A percentile compares a stretch with the other conserved stretches of the same genome.
Conservation (phyloP, 805 yeast species). For the Barnettozyma populi region DNA sequence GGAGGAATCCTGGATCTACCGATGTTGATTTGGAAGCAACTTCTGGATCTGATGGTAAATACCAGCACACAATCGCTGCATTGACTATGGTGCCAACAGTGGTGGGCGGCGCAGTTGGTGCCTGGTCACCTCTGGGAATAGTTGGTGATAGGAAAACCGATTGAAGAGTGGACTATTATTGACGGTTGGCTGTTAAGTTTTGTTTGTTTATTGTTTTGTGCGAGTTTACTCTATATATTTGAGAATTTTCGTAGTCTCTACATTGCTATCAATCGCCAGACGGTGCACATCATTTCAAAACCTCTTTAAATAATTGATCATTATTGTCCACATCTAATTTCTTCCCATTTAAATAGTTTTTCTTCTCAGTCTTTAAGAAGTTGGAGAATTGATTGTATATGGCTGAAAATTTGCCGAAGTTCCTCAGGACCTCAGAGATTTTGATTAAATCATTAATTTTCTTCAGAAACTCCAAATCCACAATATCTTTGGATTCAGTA, state of each 20-base stretch:
- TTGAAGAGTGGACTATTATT: neutral
- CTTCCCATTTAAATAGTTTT: conserved; percentile 28
- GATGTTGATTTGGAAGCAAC: conserved; percentile 16
- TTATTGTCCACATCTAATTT: conserved; percentile 14
- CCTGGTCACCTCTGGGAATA: conserved; percentile 33
- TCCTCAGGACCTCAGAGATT: conserved; percentile 48
- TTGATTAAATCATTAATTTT: conserved; percentile 44
- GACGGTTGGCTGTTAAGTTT: neutral
- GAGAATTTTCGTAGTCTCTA: neutral
- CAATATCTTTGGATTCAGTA: conserved; percentile 25
- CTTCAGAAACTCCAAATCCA: conserved; percentile 32
- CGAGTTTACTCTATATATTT: no score
- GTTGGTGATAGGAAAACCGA: neutral
- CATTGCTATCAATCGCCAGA: neutral
- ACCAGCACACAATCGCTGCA: conserved; percentile 32
- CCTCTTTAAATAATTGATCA: conserved; percentile 19
- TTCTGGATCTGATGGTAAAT: conserved; percentile 8
- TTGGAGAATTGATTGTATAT: conserved; percentile 44
- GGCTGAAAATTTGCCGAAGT: conserved; percentile 44
- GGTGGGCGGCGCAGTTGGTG: conserved; percentile 55
- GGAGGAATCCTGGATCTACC: conserved; percentile 17
- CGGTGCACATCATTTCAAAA: conserved; percentile 1
- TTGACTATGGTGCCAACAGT: conserved; percentile 48
- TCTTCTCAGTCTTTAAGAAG: conserved; percentile 34
- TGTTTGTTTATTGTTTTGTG: neutral